These are phyloP conservation scores for Suillus discolor DNA, from an alignment of 768 basidiomycete species.

Conservation along the genomic window DNA sequence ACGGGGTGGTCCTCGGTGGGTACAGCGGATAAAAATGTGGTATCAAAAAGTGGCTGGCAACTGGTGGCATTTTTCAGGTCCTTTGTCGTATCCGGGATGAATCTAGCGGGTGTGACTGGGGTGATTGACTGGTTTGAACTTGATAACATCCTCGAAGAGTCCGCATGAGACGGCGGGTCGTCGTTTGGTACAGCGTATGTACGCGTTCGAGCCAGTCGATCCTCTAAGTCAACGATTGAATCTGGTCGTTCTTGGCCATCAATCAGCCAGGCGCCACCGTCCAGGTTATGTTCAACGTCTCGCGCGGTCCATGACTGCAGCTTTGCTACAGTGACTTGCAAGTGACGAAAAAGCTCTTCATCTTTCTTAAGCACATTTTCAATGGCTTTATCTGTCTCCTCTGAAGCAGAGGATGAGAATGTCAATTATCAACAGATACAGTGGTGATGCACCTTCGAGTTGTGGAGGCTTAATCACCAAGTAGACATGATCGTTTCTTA, in stretches of 20 bases:
- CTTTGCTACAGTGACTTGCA: background rate
- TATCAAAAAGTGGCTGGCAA: background rate
- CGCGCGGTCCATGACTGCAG: background rate
- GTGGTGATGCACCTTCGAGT: background rate
- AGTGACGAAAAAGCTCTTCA: background rate
- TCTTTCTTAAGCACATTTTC: background rate
- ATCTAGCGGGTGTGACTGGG: background rate
- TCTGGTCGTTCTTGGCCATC: background rate
- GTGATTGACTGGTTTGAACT: background rate
- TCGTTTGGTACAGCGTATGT: background rate
- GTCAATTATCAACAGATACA: background rate
- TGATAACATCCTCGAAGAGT: background rate
- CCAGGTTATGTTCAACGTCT: background rate
- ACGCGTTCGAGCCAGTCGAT: background rate
- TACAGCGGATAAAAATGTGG: background rate
- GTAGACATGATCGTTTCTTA: background rate
- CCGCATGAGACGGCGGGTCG: background rate
- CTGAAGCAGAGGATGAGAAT: conserved; percentile 1
- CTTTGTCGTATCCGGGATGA: background rate
- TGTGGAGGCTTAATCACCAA: background rate
- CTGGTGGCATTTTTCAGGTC: background rate
- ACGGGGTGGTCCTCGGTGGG: background rate
- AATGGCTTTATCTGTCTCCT: background rate
- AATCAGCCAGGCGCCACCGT: background rate
- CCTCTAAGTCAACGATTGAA: background rate